A percentile compares a stretch with the other conserved stretches of the same genome.
Evolutionary conservation across 257 asterid species (phyloP).

Genomic region (Scutellaria galericulata): DNA sequence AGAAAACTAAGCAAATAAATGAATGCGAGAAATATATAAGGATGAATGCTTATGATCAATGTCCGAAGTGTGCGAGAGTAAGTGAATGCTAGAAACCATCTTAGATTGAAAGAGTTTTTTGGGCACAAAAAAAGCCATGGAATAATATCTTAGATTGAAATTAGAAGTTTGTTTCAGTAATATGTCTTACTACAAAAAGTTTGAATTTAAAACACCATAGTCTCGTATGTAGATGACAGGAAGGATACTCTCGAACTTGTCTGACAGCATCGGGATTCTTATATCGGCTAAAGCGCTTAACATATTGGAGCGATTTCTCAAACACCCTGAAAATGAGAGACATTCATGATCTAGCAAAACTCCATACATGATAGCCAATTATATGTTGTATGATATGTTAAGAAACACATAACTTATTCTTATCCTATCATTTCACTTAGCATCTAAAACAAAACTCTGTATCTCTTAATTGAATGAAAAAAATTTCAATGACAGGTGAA

Average conservation of each 20-base stretch:
- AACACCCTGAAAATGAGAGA: slow-evolving; percentile 67
- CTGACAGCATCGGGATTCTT: slow-evolving; percentile 97
- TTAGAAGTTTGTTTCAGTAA: not conserved
- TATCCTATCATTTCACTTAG: not conserved
- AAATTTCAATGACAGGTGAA: not conserved
- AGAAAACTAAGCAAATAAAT: not conserved
- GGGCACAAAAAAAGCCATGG: slow-evolving; percentile 7
- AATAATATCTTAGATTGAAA: not conserved
- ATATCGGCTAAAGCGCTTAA: slow-evolving; percentile 98
- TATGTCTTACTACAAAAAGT: not conserved
- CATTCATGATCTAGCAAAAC: slow-evolving; percentile 26
- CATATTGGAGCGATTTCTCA: slow-evolving; percentile 96
- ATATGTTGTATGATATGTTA: not conserved
- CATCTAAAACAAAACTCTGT: not conserved
- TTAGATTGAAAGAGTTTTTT: not conserved
- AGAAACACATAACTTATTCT: not conserved
- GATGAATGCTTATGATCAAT: not conserved
- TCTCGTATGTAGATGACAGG: slow-evolving; percentile 10
- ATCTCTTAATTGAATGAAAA: not conserved
- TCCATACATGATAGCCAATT: not conserved
- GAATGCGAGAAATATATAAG: not conserved
- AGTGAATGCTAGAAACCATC: not conserved
- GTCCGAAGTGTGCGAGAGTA: not conserved
- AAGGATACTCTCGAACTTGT: slow-evolving; percentile 99
- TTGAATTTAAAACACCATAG: not conserved